These are phyloP conservation scores for Fusarium coffeatum DNA, from an alignment of 2,329 filamentous ascomycete genomes.

Conservation along the genomic window DNA sequence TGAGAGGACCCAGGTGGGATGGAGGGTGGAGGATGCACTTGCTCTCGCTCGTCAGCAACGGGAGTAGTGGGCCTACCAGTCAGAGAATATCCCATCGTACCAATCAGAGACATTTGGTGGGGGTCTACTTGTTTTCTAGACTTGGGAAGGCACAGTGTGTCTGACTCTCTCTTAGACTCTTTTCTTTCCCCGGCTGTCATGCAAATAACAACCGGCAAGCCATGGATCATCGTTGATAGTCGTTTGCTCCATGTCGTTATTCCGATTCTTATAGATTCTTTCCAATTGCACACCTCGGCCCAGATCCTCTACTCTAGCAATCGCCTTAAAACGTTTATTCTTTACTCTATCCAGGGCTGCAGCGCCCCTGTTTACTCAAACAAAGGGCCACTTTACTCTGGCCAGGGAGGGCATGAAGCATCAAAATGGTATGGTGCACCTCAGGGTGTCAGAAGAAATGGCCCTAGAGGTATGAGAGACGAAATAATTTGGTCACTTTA, in stretches of 20 bases:
- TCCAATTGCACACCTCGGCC: conserved; percentile 16
- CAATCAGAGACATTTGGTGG: conserved; percentile 27
- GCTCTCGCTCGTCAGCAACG: conserved; percentile 33
- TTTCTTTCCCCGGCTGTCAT: neutral
- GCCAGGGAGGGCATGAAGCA: no score
- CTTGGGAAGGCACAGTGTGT: conserved; percentile 33
- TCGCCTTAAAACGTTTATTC: conserved; percentile 5
- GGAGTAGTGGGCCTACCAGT: conserved; percentile 30
- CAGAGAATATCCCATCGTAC: conserved; percentile 15
- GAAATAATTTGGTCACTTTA: no score
- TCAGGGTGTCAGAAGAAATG: no score
- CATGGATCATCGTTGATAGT: conserved; percentile 29
- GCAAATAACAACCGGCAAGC: conserved; percentile 23
- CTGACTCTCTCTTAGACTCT: neutral
- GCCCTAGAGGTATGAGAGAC: no score
- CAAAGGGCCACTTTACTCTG: conserved; percentile 34
- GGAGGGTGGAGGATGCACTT: conserved; percentile 31
- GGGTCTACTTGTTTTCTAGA: conserved; percentile 9
- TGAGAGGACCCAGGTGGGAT: conserved; percentile 38
- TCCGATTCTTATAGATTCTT: conserved; percentile 14
- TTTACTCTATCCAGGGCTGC: conserved; percentile 20
- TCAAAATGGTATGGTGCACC: no score
- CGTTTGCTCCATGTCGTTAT: conserved; percentile 34
- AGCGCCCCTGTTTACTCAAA: conserved; percentile 35
- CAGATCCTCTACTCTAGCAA: conserved; percentile 2